These are phyloP conservation scores for Hanseniaspora mollemarum DNA, from an alignment of 805 yeast genomes.

Conservation along the genomic window DNA sequence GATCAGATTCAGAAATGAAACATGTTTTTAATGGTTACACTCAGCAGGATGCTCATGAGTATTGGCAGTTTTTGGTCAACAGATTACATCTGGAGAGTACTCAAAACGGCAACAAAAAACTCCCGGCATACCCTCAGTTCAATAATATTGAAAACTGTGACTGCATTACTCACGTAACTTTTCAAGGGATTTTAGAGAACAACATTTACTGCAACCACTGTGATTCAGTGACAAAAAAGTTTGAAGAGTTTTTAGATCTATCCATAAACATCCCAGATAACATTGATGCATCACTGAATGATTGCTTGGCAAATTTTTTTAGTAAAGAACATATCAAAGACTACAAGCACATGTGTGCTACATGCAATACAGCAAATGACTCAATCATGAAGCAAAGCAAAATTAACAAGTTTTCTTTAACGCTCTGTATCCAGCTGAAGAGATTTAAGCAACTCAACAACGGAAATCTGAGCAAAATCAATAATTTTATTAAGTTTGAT, in stretches of 20 bases:
- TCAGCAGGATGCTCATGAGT: slow-evolving; percentile 98
- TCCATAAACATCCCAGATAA: slow-evolving; percentile 40
- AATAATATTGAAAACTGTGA: slow-evolving; percentile 35
- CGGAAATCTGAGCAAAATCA: slow-evolving; percentile 53
- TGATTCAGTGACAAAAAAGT: slow-evolving; percentile 42
- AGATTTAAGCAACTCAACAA: slow-evolving; percentile 38
- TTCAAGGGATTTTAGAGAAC: slow-evolving; percentile 74
- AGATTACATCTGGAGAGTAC: slow-evolving; percentile 51
- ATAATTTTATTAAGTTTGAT: slow-evolving; percentile 63
- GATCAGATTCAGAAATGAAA: slow-evolving; percentile 38
- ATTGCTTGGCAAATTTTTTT: slow-evolving; percentile 70
- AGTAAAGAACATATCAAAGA: slow-evolving; percentile 59
- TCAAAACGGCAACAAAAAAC: slow-evolving; percentile 17
- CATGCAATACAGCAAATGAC: slow-evolving; percentile 42
- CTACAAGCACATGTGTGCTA: slow-evolving; percentile 55
- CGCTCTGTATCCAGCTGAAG: slow-evolving; percentile 74
- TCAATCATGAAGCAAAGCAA: slow-evolving; percentile 63
- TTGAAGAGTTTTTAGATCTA: slow-evolving; percentile 83
- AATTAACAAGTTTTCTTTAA: slow-evolving; percentile 60
- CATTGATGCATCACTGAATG: slow-evolving; percentile 33
- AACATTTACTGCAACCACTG: slow-evolving; percentile 67
- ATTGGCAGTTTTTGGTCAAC: slow-evolving; percentile 81
- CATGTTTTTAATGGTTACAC: slow-evolving; percentile 85
- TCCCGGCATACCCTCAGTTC: slow-evolving; percentile 16
- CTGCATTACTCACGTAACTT: slow-evolving; percentile 73